Conservation (phyloP, 2,329 filamentous ascomycete species). For the Lizonia empirigonia region DNA sequence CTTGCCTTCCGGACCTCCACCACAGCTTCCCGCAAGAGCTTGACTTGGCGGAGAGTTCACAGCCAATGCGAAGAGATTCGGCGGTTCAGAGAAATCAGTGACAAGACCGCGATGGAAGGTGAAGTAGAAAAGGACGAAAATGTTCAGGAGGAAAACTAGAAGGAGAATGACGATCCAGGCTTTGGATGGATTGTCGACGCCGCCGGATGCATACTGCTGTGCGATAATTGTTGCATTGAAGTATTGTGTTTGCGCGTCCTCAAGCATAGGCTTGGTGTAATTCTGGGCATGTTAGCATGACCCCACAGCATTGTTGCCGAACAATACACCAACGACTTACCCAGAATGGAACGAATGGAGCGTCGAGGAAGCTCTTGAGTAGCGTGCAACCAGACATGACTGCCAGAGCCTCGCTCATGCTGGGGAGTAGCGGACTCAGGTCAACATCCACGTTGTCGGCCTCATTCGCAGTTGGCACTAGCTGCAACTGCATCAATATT, state of each 20-base stretch:
- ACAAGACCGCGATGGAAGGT: slow-evolving; percentile 66
- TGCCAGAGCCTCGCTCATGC: slow-evolving; percentile 74
- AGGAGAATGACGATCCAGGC: slow-evolving; percentile 71
- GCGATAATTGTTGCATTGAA: slow-evolving; percentile 70
- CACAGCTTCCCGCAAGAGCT: slow-evolving; percentile 61
- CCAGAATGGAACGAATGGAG: slow-evolving; percentile 64
- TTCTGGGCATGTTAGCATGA: slow-evolving; percentile 30
- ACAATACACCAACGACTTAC: slow-evolving; percentile 23
- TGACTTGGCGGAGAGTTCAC: slow-evolving; percentile 66
- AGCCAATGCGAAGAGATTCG: slow-evolving; percentile 74
- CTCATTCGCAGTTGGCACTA: slow-evolving; percentile 30
- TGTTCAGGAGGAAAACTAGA: slow-evolving; percentile 69
- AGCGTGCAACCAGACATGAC: slow-evolving; percentile 72
- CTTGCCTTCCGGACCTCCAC: slow-evolving; percentile 58
- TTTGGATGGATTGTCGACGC: slow-evolving; percentile 64
- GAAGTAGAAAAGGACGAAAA: slow-evolving; percentile 69
- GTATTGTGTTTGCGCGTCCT: slow-evolving; percentile 56
- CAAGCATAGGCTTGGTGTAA: slow-evolving; percentile 47
- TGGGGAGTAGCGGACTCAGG: slow-evolving; percentile 63
- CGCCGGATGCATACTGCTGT: slow-evolving; percentile 73
- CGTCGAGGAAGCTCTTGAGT: slow-evolving; percentile 62
- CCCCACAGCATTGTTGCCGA: neutral
- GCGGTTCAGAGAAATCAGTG: slow-evolving; percentile 79
- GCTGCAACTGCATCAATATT: slow-evolving; percentile 52
- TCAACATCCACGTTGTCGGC: slow-evolving; percentile 28